Base-by-base conservation (phyloP, 352 stramenopile genomes). In the Globisporangium spiculum region DNA sequence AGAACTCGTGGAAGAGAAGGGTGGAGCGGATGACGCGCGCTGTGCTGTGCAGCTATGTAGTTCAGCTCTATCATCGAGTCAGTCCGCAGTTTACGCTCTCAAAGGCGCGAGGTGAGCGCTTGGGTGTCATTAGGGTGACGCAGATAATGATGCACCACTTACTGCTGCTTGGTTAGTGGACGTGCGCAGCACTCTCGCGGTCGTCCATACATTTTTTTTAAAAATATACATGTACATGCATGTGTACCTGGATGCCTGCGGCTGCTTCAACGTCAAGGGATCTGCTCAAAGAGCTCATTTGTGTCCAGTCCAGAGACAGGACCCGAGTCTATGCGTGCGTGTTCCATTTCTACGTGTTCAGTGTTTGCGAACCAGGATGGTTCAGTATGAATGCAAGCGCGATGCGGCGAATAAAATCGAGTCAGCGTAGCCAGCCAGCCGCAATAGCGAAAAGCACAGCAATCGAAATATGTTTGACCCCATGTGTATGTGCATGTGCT, bases 261-360 rank as follows among this genome's bases (percentile, higher is more conserved):
- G 24, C 10, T 26, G 54, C 53, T 30, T 59, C 26, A 32, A 30
- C 27, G 2, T 60, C 24, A 44, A 41, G n/a, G 12, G 54, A 24
- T 26, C 54, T 36, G 41, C 44, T n/a, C 16, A 6, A n/a, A 52
- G 6, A 52, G 44, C 44, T 55, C 48, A 27, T 24, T 27, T 55
- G 56, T 20, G 56, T 62, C 56, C 55, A 60, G 54, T 20, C 36
- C 41, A 48, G 41, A 12, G 18, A 4, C 18, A 24, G 20, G 7
- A 12, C 20, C 30, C 32, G 32, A 62, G 56, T 48, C 32, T 50
- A 32, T 55, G 22, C 59, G 59, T 64, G 59, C 24, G 22, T 54
- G 58, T 64, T 64, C 58, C 34, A 64, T 64, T 64, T 54, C 36
- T 50, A 38, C 32, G 30, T 30, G 32, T 32, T 62, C 32, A 32